A percentile compares a stretch with the other conserved stretches of the same genome.
Evolutionary conservation across 768 basidiomycete species (phyloP).

Genomic region (Lyophyllum atratum): DNA sequence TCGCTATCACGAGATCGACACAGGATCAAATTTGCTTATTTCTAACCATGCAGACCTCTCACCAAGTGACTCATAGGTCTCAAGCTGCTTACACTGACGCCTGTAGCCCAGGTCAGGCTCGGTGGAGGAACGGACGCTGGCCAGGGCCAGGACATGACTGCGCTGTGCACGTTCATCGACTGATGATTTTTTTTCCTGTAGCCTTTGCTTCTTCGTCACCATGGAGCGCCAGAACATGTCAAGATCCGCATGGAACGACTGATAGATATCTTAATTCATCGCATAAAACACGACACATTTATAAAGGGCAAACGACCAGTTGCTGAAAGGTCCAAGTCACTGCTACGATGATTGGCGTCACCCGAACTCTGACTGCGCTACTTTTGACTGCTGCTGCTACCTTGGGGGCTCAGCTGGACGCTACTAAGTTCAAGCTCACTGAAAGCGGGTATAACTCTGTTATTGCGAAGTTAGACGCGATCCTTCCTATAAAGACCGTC

Average conservation of each 20-base stretch:
- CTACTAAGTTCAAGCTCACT: conserved; percentile 38
- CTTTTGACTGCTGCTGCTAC: background rate
- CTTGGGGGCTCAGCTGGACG: background rate
- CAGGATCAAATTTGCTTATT: too few relatives aligned
- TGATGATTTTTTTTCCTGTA: too few relatives aligned
- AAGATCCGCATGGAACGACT: background rate
- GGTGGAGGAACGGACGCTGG: too few relatives aligned
- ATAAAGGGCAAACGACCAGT: too few relatives aligned
- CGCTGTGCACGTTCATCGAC: too few relatives aligned
- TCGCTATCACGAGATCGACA: too few relatives aligned
- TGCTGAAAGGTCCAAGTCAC: background rate
- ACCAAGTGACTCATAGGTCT: too few relatives aligned
- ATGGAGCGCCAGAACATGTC: background rate
- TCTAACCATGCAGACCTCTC: too few relatives aligned
- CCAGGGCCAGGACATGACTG: too few relatives aligned
- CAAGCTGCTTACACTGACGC: too few relatives aligned
- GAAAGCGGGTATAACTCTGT: conserved; percentile 9
- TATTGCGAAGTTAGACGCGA: conserved; percentile 8
- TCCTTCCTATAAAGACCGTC: conserved; percentile 12
- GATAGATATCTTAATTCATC: background rate
- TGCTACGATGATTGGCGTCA: background rate
- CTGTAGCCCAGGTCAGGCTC: too few relatives aligned
- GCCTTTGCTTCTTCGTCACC: background rate
- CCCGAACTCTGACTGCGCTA: background rate
- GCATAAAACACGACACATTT: background rate